Evolutionary conservation across 352 stramenopile genomes (phyloP), one percentile per base, ranked within the genome.

Genomic region (Phytophthora ramorum): DNA sequence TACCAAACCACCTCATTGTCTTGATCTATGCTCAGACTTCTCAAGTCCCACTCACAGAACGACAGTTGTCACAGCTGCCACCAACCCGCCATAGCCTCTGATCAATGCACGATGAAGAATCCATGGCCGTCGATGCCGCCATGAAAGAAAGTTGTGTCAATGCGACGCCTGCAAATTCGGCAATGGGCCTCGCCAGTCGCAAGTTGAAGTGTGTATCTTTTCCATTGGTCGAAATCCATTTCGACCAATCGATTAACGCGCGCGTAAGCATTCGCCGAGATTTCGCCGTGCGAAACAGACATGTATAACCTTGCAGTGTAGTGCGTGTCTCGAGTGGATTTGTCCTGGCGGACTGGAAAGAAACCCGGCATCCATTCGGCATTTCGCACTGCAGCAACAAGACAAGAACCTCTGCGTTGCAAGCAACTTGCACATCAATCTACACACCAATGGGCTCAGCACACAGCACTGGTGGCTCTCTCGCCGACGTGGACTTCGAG

Each of bases 401-500:
- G 28, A 10, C 35, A 26, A 28, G 35, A 26, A 32, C 9, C 9
- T 50, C 5, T 28, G 1, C 16, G 2, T 14, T 28, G 4, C 14
- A 22, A 34, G 14, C 32, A 13, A 57, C 32, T 28, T 30, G n/a
- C 24, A 19, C 35, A 48, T 10, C 24, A 10, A 52, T 12, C 24
- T 2, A 14, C 16, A 26, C 30, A 50, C 6, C 43, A 37, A 87
- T 88, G 79, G 79, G 79, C 59, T 71, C 64, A 17, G 68, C 47
- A 51, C 65, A 70, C 51, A 84, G 71, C 72, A 76, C 57, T 7
- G 59, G 41, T 24, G 46, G 56, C 43, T 56, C 61, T 24, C 69
- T 88, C 63, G 70, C 54, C 57, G 61, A 89, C 63, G 68, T 81
- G 52, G 77, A 89, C 70, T 83, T 84, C 60, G 73, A 72, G 38